A percentile compares a stretch with the other conserved stretches of the same genome.
Conservation (phyloP, 1,284 basidiomycete genomes). For the Somion occarium region DNA sequence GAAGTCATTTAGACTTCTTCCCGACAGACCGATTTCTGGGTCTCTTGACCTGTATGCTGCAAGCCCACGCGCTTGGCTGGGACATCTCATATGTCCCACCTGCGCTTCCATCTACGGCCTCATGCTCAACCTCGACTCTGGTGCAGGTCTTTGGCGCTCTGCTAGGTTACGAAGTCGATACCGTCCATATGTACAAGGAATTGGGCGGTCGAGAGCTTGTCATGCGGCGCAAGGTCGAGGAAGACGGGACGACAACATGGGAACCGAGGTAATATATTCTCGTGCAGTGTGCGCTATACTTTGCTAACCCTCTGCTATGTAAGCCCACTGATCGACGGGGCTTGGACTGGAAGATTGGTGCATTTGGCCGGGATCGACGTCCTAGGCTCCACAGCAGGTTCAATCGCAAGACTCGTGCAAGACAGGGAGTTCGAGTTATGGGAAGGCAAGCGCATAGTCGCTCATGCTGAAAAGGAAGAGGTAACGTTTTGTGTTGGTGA, state of each 20-base stretch:
- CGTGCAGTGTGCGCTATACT: background rate
- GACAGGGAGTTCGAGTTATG: slow-evolving; percentile 61
- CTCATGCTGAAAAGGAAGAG: slow-evolving; percentile 41
- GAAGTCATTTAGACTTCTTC: slow-evolving; percentile 22
- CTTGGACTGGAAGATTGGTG: slow-evolving; percentile 50
- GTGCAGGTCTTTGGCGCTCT: slow-evolving; percentile 39
- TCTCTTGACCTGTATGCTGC: slow-evolving; percentile 29
- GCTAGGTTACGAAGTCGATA: slow-evolving; percentile 55
- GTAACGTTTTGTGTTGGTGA: no score
- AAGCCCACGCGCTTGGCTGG: slow-evolving; percentile 32
- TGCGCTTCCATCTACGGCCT: slow-evolving; percentile 29
- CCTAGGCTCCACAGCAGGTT: slow-evolving; percentile 58
- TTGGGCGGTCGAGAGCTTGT: slow-evolving; percentile 60
- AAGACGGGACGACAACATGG: slow-evolving; percentile 52
- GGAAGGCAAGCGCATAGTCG: slow-evolving; percentile 55
- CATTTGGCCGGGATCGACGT: slow-evolving; percentile 59
- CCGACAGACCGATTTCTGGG: slow-evolving; percentile 31
- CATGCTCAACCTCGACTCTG: slow-evolving; percentile 31
- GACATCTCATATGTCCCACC: slow-evolving; percentile 33
- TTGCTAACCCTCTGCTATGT: background rate
- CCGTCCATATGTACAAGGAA: slow-evolving; percentile 63
- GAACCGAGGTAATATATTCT: slow-evolving; percentile 46
- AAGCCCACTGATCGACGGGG: slow-evolving; percentile 55
- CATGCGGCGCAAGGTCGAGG: slow-evolving; percentile 50
- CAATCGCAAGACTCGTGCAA: slow-evolving; percentile 51